Percentiles rank a stretch among this genome's conserved stretches.
These are phyloP conservation scores for Candida maltosa DNA, from an alignment of 805 yeast genomes.

Conservation along the genomic window DNA sequence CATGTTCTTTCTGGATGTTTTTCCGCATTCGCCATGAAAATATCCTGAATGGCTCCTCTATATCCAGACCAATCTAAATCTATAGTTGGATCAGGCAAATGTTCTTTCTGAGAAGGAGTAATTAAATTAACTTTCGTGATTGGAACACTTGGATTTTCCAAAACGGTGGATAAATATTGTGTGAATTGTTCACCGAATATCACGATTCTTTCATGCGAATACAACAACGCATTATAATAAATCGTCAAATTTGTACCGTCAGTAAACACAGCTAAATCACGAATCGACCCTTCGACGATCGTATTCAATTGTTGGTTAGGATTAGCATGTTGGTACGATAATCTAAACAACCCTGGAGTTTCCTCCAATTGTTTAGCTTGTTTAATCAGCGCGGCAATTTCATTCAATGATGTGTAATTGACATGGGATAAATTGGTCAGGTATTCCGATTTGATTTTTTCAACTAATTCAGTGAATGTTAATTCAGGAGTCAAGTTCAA, in stretches of 20 bases:
- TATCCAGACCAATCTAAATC: constrained; percentile 88
- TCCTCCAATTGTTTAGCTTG: constrained; percentile 47
- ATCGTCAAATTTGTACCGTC: constrained; percentile 36
- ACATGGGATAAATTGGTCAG: constrained; percentile 32
- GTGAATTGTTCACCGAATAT: constrained; percentile 71
- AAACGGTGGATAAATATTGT: constrained; percentile 43
- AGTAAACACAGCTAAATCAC: constrained; percentile 60
- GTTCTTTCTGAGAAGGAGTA: constrained; percentile 57
- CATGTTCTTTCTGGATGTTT: constrained; percentile 83
- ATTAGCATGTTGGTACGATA: constrained; percentile 51
- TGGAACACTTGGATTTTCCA: constrained; percentile 32
- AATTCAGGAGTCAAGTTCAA: constrained; percentile 53
- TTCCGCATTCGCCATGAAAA: constrained; percentile 83
- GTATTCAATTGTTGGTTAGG: constrained; percentile 41
- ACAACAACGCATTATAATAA: constrained; percentile 74
- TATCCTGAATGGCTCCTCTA: constrained; percentile 96
- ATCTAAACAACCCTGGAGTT: constrained; percentile 61
- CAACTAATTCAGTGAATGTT: constrained; percentile 52
- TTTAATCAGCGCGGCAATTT: constrained; percentile 52
- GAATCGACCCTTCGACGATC: constrained; percentile 50
- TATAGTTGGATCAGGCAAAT: constrained; percentile 82
- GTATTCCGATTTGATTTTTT: constrained; percentile 42
- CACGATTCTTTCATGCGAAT: constrained; percentile 63
- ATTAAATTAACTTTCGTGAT: constrained; percentile 66
- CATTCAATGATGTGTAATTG: constrained; percentile 46